Evolutionary conservation across 2,329 filamentous ascomycete genomes (phyloP).

Genomic region (Cadophora sp.): DNA sequence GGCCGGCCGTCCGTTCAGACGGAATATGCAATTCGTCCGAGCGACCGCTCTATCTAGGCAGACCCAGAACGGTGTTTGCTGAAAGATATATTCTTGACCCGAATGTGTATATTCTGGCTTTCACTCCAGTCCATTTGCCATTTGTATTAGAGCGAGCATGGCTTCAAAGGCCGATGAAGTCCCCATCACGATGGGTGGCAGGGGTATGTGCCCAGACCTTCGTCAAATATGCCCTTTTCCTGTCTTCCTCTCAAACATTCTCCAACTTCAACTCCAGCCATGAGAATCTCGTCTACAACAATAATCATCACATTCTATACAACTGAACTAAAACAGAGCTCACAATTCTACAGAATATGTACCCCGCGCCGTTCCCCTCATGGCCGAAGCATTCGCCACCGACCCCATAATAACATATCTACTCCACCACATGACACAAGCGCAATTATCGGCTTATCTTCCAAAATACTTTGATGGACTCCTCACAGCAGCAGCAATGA

Average conservation of each 20-base stretch:
- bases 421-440: slow-evolving; percentile 24
- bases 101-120: too few species aligned
- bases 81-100: neutral
- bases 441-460: slow-evolving; percentile 25
- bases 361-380: slow-evolving; percentile 13
- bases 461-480: slow-evolving; percentile 30
- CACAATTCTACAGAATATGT: slow-evolving; percentile 8
- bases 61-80: neutral
- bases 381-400: slow-evolving; percentile 23
- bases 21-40: neutral
- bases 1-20: neutral
- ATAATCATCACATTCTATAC: neutral
- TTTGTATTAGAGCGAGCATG: neutral
- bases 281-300: neutral
- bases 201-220: slow-evolving; percentile 5
- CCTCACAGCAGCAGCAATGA: slow-evolving; percentile 32
- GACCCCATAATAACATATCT: slow-evolving; percentile 34
- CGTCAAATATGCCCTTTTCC: neutral
- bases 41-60: neutral
- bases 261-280: neutral
- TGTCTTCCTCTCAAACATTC: neutral
- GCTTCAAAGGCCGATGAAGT: neutral
- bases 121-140: too few species aligned
- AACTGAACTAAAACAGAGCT: neutral
- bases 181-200: slow-evolving; percentile 13